Conservation (phyloP, 139 green algal species). For the Trebouxia sp. region DNA sequence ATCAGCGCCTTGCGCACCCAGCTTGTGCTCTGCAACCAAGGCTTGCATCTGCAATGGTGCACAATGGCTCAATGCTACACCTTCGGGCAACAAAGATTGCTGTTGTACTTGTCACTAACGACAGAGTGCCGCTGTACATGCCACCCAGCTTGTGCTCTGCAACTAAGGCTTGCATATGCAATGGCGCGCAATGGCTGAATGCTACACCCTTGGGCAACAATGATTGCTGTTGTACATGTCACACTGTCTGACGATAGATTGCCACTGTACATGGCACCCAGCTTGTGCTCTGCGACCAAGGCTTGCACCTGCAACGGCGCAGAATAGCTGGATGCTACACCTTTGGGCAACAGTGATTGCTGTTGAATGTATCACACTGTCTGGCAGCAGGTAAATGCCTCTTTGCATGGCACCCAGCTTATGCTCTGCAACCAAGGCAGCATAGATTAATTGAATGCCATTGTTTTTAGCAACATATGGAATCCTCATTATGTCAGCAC, state of each 20-base stretch:
- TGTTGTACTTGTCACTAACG: not conserved
- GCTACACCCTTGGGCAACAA: no score
- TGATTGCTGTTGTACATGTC: no score
- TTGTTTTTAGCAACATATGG: no score
- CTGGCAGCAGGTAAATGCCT: not conserved
- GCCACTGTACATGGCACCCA: not conserved
- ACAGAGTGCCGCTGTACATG: not conserved
- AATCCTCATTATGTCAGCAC: no score
- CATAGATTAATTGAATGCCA: no score
- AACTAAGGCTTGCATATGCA: slow-evolving; percentile 25
- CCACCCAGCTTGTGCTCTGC: not conserved
- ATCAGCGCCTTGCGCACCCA: not conserved
- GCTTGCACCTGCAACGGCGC: no score
- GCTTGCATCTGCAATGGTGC: not conserved
- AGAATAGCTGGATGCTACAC: not conserved
- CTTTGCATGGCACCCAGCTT: not conserved
- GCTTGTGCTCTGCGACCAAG: no score
- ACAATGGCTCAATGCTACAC: not conserved
- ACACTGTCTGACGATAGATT: not conserved
- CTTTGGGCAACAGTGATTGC: no score
- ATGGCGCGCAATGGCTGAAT: not conserved
- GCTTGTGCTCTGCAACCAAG: not conserved
- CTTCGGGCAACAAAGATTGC: no score
- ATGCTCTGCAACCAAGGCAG: no score
- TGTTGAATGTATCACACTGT: not conserved